Conservation (phyloP, 179 eudicot species). For the Heliamphora ciliata region DNA sequence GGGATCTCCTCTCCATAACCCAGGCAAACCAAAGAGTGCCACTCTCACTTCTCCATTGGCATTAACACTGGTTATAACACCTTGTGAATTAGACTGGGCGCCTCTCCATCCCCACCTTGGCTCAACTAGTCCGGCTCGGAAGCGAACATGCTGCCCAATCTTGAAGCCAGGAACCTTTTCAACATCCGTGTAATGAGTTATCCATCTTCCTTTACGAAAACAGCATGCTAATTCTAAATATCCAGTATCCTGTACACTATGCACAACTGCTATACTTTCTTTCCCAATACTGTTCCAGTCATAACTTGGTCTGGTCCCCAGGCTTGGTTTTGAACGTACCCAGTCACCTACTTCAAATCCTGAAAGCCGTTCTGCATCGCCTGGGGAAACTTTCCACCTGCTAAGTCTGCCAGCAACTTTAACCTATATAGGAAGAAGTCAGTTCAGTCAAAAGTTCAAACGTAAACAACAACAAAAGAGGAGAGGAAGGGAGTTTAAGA, state of each 20-base stretch:
- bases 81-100: slow-evolving; percentile 57
- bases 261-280: slow-evolving; percentile 88
- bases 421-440: slow-evolving; percentile 44
- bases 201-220: slow-evolving; percentile 70
- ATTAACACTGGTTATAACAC: slow-evolving; percentile 69
- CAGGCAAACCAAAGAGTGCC: slow-evolving; percentile 58
- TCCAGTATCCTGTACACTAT: slow-evolving; percentile 86
- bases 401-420: slow-evolving; percentile 71
- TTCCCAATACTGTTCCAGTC: slow-evolving; percentile 85
- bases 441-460: background rate
- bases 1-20: slow-evolving; percentile 92
- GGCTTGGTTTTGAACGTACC: slow-evolving; percentile 87
- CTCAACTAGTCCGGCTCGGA: slow-evolving; percentile 62
- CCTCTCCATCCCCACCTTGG: slow-evolving; percentile 99
- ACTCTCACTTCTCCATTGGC: slow-evolving; percentile 90
- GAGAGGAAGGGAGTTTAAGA: too few species aligned
- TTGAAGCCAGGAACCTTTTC: slow-evolving; percentile 73
- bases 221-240: slow-evolving; percentile 87
- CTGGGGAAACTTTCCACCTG: slow-evolving; percentile 94
- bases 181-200: slow-evolving; percentile 71
- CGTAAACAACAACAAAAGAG: too few species aligned
- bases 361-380: slow-evolving; percentile 84
- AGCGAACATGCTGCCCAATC: slow-evolving; percentile 78
- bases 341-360: slow-evolving; percentile 99
- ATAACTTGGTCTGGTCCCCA: slow-evolving; percentile 89